These are phyloP conservation scores for Colletotrichum graminicola DNA, from an alignment of 2,329 filamentous ascomycete species.

Conservation along the genomic window DNA sequence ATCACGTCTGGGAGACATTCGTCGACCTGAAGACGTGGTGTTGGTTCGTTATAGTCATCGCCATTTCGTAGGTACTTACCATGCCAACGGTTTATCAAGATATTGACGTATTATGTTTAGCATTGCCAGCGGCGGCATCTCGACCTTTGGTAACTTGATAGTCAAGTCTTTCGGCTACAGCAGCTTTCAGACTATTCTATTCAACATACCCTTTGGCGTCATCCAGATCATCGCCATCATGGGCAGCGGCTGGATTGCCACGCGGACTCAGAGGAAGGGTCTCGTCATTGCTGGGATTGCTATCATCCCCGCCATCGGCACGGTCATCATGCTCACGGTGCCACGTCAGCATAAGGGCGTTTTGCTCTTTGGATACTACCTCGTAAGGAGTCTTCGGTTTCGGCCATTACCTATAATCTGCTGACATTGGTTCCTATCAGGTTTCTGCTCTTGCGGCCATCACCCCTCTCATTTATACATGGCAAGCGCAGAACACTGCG, in stretches of 20 bases:
- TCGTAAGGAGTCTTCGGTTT: conserved; percentile 49
- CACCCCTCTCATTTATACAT: conserved; percentile 71
- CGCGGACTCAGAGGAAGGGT: conserved; percentile 57
- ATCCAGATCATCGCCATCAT: conserved; percentile 71
- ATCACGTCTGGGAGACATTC: conserved; percentile 53
- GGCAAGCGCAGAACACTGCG: conserved; percentile 73
- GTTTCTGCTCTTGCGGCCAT: conserved; percentile 44
- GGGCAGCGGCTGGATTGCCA: conserved; percentile 62
- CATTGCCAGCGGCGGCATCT: conserved; percentile 66
- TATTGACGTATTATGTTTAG: conserved; percentile 21
- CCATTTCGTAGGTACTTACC: conserved; percentile 58
- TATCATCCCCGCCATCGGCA: conserved; percentile 55
- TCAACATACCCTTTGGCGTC: conserved; percentile 70
- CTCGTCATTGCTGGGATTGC: conserved; percentile 56
- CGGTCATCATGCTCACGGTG: conserved; percentile 62
- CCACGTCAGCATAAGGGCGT: conserved; percentile 61
- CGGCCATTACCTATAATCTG: accelerated
- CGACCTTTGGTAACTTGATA: conserved; percentile 69
- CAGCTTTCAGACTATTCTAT: conserved; percentile 65
- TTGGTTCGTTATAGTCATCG: conserved; percentile 57
- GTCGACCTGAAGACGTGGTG: conserved; percentile 53
- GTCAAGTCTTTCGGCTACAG: conserved; percentile 68
- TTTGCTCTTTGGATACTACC: conserved; percentile 64
- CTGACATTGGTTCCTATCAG: not conserved
- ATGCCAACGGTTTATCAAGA: no score